Evolutionary conservation across 2,329 filamentous ascomycete genomes (phyloP), one percentile per base, ranked within the genome.

Genomic region (Penicillium sp.): DNA sequence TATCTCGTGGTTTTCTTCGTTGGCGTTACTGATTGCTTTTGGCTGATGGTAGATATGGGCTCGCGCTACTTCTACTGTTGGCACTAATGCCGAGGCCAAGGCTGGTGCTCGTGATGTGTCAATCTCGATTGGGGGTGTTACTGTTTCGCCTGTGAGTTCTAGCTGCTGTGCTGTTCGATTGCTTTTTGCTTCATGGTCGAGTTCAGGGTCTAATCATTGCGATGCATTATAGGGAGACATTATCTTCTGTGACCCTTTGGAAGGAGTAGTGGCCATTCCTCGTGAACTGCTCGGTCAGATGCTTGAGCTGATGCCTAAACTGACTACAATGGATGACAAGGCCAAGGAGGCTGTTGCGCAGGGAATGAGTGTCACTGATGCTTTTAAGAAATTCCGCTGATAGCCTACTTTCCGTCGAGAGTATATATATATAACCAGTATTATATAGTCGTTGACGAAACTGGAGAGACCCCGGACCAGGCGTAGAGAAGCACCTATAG

Each of bases 221-320:
- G 26, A 43, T 57, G 42, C 11, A 32, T 34, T 24, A 3, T 46
- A 70, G 76, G 86, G 88, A 8, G 89, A 92, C 70, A 79, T 91
- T 37, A 78, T 89, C 44, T 86, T 90, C 72, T 82, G 84, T 54
- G 89, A 92, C 69, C 81, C 84, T 5, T 74, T 77, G n/a, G 88
- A 90, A 61, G 89, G 87, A 0, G 82, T 88, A 1, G 87, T 89
- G 13, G 79, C 84, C 29, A 87, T 92, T 55, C 89, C 89, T 1
- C 74, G 76, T 46, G 80, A 79, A 34, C 82, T 84, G 64, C 69
- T 90, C 10, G 77, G 80, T 11, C 79, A 82, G 46, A 82, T 90
- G 20, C 66, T 89, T 13, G 81, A 82, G 47, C 66, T 90, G 61
- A 76, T 88, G 61, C 85, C 86, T 6, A 74, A 71, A 57, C 66